These are phyloP conservation scores for Ganoderma leucocontextum DNA, from an alignment of 1,284 basidiomycete species.

Conservation along the genomic window DNA sequence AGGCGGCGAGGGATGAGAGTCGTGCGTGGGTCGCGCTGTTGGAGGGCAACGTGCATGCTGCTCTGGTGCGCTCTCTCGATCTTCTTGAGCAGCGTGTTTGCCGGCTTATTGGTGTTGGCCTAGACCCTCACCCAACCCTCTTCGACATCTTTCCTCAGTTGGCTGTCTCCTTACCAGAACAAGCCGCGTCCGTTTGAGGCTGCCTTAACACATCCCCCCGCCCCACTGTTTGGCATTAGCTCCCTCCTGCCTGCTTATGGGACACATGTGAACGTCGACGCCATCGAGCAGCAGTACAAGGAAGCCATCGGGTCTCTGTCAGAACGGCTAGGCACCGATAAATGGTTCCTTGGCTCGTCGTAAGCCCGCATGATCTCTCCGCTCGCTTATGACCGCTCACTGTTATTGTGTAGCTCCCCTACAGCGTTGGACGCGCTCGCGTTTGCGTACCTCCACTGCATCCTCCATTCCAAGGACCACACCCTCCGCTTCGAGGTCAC, in stretches of 20 bases:
- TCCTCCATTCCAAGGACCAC: constrained; percentile 62
- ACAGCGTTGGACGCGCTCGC: constrained; percentile 80
- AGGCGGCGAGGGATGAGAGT: constrained; percentile 70
- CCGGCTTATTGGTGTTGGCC: constrained; percentile 34
- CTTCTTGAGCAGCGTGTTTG: background rate
- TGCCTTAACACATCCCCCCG: constrained; percentile 67
- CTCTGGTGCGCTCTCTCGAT: constrained; percentile 58
- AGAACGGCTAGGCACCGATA: constrained; percentile 74
- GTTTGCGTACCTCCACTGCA: constrained; percentile 79
- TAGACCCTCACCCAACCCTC: constrained; percentile 58
- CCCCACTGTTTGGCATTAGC: constrained; percentile 72
- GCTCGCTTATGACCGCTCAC: constrained; percentile 17
- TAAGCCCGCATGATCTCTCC: constrained; percentile 44
- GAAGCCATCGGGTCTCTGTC: constrained; percentile 77
- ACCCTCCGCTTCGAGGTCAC: constrained; percentile 66
- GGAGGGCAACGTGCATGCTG: constrained; percentile 77
- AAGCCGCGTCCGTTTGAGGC: constrained; percentile 44
- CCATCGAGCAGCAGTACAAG: constrained; percentile 65
- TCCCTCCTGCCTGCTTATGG: constrained; percentile 70
- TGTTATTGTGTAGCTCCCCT: constrained; percentile 55
- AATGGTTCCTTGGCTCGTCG: constrained; percentile 82
- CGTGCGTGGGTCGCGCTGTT: constrained; percentile 81
- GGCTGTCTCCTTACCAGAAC: constrained; percentile 47
- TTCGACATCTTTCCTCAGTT: constrained; percentile 47
- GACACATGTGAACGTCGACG: constrained; percentile 55